Conservation (phyloP, 78 protist species). For the Parvularia atlantis region DNA sequence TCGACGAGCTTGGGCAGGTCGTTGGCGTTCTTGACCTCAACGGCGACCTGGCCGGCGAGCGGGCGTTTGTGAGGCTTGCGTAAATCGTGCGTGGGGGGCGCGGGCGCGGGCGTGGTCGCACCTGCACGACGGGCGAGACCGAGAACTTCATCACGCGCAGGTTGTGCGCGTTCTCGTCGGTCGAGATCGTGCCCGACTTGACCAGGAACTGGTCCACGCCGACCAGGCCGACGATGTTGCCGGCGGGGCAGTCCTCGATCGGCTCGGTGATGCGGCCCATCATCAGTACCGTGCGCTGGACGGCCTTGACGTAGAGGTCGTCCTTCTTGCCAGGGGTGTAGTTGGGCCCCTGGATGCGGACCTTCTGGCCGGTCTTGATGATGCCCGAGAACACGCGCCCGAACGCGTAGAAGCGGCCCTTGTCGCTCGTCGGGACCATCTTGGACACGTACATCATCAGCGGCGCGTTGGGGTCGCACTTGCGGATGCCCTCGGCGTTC, state of each 20-base stretch:
- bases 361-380: constrained; percentile 87
- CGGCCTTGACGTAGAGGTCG: constrained; percentile 83
- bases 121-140: constrained; percentile 98
- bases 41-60: too few relatives aligned
- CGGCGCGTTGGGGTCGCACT: constrained; percentile 93
- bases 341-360: constrained; percentile 95
- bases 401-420: constrained; percentile 98
- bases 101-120: too few relatives aligned
- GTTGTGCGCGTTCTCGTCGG: constrained; percentile 78
- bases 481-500: constrained; percentile 53
- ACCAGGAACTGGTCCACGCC: constrained; percentile 97
- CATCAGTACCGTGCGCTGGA: constrained; percentile 98
- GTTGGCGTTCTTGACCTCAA: constrained; percentile 58
- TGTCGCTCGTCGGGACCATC: constrained; percentile 97
- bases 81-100: constrained; percentile 79
- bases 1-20: constrained; percentile 98
- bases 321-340: constrained; percentile 91
- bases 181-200: constrained; percentile 97
- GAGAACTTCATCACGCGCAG: constrained; percentile 96
- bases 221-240: constrained; percentile 94
- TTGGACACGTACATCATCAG: constrained; percentile 96
- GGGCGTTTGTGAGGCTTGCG: too few relatives aligned
- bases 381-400: constrained; percentile 99
- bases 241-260: constrained; percentile 85
- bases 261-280: constrained; percentile 95